These are phyloP conservation scores for Pterothamnion heteromorphum DNA, from an alignment of 31 red algal genomes.

Conservation along the genomic window DNA sequence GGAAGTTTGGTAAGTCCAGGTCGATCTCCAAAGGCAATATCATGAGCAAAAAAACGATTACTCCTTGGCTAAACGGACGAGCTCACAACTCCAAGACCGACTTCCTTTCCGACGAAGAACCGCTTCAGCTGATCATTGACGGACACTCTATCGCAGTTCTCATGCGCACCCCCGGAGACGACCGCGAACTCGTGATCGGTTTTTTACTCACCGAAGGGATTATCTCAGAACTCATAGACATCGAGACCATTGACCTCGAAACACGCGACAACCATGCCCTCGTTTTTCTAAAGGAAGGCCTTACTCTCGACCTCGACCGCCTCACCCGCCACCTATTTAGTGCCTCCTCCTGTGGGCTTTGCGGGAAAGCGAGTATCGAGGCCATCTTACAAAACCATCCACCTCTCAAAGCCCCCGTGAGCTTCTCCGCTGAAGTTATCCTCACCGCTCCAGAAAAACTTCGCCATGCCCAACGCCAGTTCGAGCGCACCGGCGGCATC, in stretches of 20 bases:
- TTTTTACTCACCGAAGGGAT: constrained; percentile 29
- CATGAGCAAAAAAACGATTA: no score
- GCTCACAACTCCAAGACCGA: no score
- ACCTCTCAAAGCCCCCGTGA: not conserved
- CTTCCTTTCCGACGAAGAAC: not conserved
- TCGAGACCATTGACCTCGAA: not conserved
- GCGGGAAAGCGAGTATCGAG: constrained; percentile 26
- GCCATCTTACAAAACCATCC: not conserved
- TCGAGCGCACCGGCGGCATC: constrained; percentile 12
- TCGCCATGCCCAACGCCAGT: not conserved
- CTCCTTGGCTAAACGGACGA: no score
- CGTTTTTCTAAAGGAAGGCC: constrained; percentile 9
- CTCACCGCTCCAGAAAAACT: not conserved
- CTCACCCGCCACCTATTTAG: not conserved
- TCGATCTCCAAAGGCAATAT: no score
- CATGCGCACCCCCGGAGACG: constrained; percentile 1
- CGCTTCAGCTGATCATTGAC: not conserved
- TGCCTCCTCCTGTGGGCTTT: not conserved
- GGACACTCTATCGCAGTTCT: not conserved
- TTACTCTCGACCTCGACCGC: not conserved
- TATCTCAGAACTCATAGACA: not conserved
- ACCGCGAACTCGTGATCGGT: constrained; percentile 9
- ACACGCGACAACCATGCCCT: not conserved
- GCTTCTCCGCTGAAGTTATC: not conserved
- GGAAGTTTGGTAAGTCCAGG: constrained; percentile 24